Conservation (phyloP, 768 basidiomycete species). For the Russula virescens region DNA sequence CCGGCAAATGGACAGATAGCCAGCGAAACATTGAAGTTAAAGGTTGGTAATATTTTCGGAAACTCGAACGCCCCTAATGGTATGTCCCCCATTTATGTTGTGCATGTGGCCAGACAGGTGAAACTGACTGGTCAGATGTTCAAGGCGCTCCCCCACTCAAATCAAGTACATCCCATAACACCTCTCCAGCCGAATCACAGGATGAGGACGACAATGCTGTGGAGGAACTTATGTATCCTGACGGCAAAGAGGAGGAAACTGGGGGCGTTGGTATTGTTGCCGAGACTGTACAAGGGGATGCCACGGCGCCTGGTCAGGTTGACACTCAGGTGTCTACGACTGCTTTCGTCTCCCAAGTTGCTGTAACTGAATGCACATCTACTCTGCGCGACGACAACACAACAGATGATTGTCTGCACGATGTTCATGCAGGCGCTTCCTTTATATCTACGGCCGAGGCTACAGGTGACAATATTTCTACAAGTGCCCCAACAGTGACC, state of each 20-base stretch:
- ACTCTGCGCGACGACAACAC: not conserved
- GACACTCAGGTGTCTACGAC: not conserved
- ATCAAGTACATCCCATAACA: not conserved
- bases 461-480: not conserved
- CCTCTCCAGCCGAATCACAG: not conserved
- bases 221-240: conserved; percentile 8
- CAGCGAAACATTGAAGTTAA: not conserved
- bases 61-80: not conserved
- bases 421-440: not conserved
- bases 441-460: not conserved
- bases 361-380: not conserved
- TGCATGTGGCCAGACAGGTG: not conserved
- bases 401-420: not conserved
- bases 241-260: not conserved
- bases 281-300: not conserved
- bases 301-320: not conserved
- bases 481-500: not conserved
- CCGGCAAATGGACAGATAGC: not conserved
- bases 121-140: not conserved
- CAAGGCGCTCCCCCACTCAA: not conserved
- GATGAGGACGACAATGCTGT: conserved; percentile 7
- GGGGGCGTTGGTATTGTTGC: not conserved
- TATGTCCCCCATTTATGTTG: not conserved
- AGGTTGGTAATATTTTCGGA: not conserved
- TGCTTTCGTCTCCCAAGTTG: not conserved